A percentile compares a stretch with the other conserved stretches of the same genome.
These are phyloP conservation scores for Nitzschia inconspicua DNA, from an alignment of 108 stramenopile species.

Conservation along the genomic window DNA sequence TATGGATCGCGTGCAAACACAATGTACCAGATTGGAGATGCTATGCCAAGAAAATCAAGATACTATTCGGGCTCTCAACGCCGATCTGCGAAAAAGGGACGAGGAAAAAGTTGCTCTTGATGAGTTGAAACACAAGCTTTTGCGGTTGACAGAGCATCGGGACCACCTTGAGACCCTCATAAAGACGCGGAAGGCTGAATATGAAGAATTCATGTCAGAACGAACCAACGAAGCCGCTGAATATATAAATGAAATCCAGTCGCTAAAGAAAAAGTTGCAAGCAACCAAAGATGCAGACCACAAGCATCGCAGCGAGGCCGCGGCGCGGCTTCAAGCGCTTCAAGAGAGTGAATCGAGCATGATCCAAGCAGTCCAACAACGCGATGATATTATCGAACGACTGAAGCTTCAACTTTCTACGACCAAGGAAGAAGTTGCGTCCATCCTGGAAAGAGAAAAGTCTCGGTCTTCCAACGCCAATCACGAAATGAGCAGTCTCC, in stretches of 20 bases:
- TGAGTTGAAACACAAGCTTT: not conserved
- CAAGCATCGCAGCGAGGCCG: conserved; percentile 1
- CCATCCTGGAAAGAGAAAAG: not conserved
- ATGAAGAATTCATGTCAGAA: conserved; percentile 5
- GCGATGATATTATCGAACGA: conserved; percentile 3
- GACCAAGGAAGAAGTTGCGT: conserved; percentile 1
- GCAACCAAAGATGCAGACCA: not conserved
- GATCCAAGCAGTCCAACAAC: not conserved
- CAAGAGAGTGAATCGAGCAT: conserved; percentile 5
- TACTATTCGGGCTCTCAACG: not conserved
- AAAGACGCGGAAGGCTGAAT: not conserved
- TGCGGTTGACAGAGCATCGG: not conserved
- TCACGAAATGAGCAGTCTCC: not conserved
- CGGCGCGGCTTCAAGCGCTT: not conserved
- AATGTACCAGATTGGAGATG: not conserved
- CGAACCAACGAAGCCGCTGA: not conserved
- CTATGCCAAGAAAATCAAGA: not conserved
- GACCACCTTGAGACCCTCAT: not conserved
- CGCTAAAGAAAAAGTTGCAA: not conserved
- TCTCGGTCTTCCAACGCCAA: not conserved
- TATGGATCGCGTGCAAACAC: not conserved
- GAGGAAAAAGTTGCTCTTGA: not conserved
- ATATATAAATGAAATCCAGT: not conserved
- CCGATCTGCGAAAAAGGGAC: not conserved
- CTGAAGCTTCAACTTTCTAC: not conserved